Percentiles rank a stretch among this genome's conserved stretches.
These are phyloP conservation scores for Hypoxylon lienhwacheense DNA, from an alignment of 495 filamentous ascomycete genomes.

Conservation along the genomic window DNA sequence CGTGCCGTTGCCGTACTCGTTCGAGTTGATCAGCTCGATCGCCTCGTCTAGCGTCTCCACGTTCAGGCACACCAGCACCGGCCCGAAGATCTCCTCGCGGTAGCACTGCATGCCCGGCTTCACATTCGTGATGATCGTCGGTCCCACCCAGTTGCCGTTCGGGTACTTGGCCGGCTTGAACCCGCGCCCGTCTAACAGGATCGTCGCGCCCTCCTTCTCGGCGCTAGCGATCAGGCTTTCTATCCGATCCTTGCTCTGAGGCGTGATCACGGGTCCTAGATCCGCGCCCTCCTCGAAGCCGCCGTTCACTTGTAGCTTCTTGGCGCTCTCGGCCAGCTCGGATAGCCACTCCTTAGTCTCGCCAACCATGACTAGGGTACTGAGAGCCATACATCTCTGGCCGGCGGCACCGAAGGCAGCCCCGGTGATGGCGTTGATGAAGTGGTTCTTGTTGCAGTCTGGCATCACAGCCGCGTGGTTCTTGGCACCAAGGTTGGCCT, in stretches of 20 bases:
- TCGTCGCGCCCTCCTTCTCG: slow-evolving; percentile 90
- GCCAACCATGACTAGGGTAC: slow-evolving; percentile 89
- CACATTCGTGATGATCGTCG: slow-evolving; percentile 93
- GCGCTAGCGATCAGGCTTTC: slow-evolving; percentile 85
- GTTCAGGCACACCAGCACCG: slow-evolving; percentile 85
- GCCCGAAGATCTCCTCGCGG: slow-evolving; percentile 95
- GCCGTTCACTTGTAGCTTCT: slow-evolving; percentile 84
- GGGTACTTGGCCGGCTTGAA: slow-evolving; percentile 90
- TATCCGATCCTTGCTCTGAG: slow-evolving; percentile 88
- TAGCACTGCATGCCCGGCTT: slow-evolving; percentile 93
- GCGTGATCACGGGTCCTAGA: slow-evolving; percentile 93
- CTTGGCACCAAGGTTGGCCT: slow-evolving; percentile 97
- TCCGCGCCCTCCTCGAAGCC: slow-evolving; percentile 95
- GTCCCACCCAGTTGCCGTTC: slow-evolving; percentile 93
- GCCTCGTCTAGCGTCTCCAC: slow-evolving; percentile 81
- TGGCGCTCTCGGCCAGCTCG: slow-evolving; percentile 89
- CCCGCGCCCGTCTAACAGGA: slow-evolving; percentile 90
- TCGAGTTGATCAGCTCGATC: slow-evolving; percentile 64
- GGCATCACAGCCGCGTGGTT: slow-evolving; percentile 96
- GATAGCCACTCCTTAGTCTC: slow-evolving; percentile 91
- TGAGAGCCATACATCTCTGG: slow-evolving; percentile 97
- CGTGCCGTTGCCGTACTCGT: slow-evolving; percentile 68
- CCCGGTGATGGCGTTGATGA: slow-evolving; percentile 89
- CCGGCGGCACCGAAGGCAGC: slow-evolving; percentile 97
- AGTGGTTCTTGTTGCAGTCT: slow-evolving; percentile 97